Conservation (phyloP, 2,329 filamentous ascomycete genomes). For the Dactylellina haptotyla region DNA sequence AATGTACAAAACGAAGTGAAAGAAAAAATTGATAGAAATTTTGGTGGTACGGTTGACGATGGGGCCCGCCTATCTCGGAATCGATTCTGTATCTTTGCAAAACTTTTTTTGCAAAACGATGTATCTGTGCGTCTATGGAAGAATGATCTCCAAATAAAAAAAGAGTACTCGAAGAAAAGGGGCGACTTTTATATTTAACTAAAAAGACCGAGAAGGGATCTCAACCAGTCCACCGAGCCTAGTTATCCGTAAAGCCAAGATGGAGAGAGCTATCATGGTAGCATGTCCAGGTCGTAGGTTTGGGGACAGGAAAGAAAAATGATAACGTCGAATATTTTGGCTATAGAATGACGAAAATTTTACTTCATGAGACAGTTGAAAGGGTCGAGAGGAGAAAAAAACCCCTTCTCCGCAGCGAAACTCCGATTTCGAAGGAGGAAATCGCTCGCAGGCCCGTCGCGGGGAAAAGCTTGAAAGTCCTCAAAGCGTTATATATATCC, state of each 20-base stretch:
- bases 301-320: background rate
- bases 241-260: conserved; percentile 48
- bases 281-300: conserved; percentile 31
- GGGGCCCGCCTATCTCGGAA: conserved; percentile 29
- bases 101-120: conserved; percentile 20
- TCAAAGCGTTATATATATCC: conserved; percentile 48
- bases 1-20: conserved; percentile 13
- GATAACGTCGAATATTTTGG: conserved; percentile 37
- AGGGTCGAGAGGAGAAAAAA: conserved; percentile 10
- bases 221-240: conserved; percentile 36
- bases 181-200: conserved; percentile 41
- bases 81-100: conserved; percentile 12
- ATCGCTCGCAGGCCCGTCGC: conserved; percentile 44
- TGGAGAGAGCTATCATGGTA: conserved; percentile 51
- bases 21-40: conserved; percentile 28
- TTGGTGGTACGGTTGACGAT: background rate
- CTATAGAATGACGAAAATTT: conserved; percentile 49
- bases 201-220: conserved; percentile 7
- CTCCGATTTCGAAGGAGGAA: conserved; percentile 48
- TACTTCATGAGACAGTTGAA: conserved; percentile 28
- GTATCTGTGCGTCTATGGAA: conserved; percentile 31
- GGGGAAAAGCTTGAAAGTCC: conserved; percentile 40
- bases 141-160: conserved; percentile 1
- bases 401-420: conserved; percentile 48
- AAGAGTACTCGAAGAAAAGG: conserved; percentile 23